Conservation (phyloP, 768 basidiomycete genomes). For the Suillus subluteus region DNA sequence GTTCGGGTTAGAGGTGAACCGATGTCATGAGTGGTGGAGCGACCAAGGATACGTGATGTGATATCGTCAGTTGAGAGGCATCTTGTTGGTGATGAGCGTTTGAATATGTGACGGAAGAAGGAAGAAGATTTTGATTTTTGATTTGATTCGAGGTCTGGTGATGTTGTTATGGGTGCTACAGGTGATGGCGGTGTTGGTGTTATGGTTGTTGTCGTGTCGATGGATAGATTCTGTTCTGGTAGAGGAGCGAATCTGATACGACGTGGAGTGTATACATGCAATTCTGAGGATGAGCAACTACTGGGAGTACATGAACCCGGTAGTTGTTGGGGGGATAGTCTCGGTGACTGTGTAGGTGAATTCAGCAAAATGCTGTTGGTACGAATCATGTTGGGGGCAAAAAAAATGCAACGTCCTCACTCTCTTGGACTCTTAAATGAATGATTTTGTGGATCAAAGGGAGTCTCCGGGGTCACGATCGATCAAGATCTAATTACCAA, state of each 20-base stretch:
- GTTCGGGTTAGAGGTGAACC: conserved; percentile 1
- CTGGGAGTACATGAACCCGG: not conserved
- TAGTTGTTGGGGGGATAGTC: conserved; percentile 1
- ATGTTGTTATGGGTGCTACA: not conserved
- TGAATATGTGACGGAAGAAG: not conserved
- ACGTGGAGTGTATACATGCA: conserved; percentile 15
- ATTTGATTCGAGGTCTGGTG: not conserved
- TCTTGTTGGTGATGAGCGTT: conserved; percentile 6
- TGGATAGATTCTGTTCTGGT: conserved; percentile 54
- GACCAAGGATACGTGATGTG: conserved; percentile 32
- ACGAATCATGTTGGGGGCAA: not conserved
- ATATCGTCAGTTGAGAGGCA: conserved; percentile 30
- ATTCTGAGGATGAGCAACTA: not conserved
- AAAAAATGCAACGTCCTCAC: not conserved
- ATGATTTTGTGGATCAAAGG: not conserved
- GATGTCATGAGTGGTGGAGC: not conserved
- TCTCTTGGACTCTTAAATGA: not conserved
- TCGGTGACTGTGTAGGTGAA: not conserved
- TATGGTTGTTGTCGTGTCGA: conserved; percentile 17
- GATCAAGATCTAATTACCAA: not conserved
- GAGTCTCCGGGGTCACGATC: not conserved
- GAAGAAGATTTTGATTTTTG: not conserved
- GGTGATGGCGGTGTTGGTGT: conserved; percentile 27
- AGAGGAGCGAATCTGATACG: conserved; percentile 84
- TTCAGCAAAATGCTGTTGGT: conserved; percentile 1